Evolutionary conservation across 768 basidiomycete species (phyloP), one percentile per base, ranked within the genome.

Genomic region (Leccinum ochraceum): DNA sequence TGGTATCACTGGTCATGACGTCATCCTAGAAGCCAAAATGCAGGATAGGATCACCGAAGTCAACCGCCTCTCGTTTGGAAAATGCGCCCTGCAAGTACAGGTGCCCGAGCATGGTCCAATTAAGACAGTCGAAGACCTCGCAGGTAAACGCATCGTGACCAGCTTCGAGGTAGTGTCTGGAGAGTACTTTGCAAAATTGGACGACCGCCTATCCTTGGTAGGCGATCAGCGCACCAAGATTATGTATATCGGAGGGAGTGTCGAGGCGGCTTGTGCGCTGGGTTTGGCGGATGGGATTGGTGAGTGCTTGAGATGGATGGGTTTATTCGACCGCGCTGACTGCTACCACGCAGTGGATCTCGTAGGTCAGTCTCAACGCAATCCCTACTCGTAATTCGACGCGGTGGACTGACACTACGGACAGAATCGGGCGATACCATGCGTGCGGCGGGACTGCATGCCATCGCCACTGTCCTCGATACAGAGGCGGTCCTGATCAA

Each of bases 341-440:
- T 44, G 11, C 42, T 30, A 14, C 20, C 16, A 16, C 59, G 1
- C 67, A 95, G 95, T 99, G 53, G 96, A 99, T 76, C 88, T 99
- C 55, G 72, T 73, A 7, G 72, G 96, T 98, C 63, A 90, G 95
- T 94, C 8, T 51, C 63, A 68, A 87, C 80, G n/a, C 9, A 28
- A 51, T 9, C 24, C 16, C 7, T 1, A 24, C 0, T 3, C 26
- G 10, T 30, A 14, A 16, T 60, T 26, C 20, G 17, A 60, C 32
- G 3, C 10, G 3, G 36, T 20, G 10, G 16, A 28, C 39, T 14
- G 13, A 44, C 42, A 28, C n/a, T 4, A 9, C 28, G 53, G 53
- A 44, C 71, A 95, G 96, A 98, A 77, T 99, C 96, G 17, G 97
- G 97, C 48, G 97, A 99, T 69, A 99, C 97, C 8, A 99, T 99